Percentiles rank a stretch among this genome's conserved stretches.
Evolutionary conservation across 768 basidiomycete genomes (phyloP).

Genomic region (Gloeophyllum trabeum): DNA sequence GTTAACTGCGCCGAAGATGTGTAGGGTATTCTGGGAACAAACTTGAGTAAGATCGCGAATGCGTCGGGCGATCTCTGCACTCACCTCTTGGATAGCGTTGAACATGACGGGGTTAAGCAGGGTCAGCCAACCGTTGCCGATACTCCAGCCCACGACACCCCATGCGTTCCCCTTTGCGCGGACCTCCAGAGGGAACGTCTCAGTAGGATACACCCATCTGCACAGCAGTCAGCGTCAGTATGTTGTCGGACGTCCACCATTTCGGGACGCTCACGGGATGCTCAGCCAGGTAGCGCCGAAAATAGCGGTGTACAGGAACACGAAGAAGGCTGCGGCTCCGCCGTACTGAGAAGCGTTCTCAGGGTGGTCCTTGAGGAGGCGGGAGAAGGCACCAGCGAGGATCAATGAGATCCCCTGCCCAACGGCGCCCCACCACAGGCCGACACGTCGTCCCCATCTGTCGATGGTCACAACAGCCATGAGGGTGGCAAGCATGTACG

Average conservation of each 20-base stretch:
- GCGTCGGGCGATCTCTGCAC: constrained; percentile 9
- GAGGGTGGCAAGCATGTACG: constrained; percentile 29
- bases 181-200: constrained; percentile 32
- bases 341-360: constrained; percentile 27
- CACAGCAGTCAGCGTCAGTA: not conserved
- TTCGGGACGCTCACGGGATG: constrained; percentile 25
- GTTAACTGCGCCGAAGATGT: constrained; percentile 31
- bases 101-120: constrained; percentile 35
- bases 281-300: constrained; percentile 38
- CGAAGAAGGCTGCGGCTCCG: constrained; percentile 30
- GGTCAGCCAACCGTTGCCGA: constrained; percentile 31
- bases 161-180: constrained; percentile 35
- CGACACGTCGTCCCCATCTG: constrained; percentile 29
- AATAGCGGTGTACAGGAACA: constrained; percentile 29
- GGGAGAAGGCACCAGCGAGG: constrained; percentile 29
- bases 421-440: constrained; percentile 34
- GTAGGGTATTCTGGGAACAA: constrained; percentile 22
- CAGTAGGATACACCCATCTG: constrained; percentile 19
- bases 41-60: too few species aligned
- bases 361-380: constrained; percentile 28
- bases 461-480: constrained; percentile 31
- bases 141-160: constrained; percentile 33
- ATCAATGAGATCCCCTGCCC: constrained; percentile 27
- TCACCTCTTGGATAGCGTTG: constrained; percentile 21
- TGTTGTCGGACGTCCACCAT: not conserved